These are phyloP conservation scores for Apiotrichum sp. DNA, from an alignment of 1,284 basidiomycete species.

Conservation along the genomic window DNA sequence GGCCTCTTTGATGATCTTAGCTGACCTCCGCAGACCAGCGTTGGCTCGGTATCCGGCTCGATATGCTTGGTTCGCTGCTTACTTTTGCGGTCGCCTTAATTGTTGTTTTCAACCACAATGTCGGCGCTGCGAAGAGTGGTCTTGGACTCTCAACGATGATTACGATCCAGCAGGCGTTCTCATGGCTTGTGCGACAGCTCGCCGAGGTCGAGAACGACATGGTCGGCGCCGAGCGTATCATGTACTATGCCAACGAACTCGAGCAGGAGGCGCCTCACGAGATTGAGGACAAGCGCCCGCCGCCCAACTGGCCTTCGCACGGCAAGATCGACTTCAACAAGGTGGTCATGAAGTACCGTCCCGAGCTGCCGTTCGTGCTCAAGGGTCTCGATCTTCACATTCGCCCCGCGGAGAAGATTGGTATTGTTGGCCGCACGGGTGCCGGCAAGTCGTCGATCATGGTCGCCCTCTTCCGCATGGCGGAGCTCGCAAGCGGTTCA, in stretches of 20 bases:
- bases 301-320: constrained; percentile 59
- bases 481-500: constrained; percentile 46
- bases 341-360: constrained; percentile 50
- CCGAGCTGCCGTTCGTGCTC: constrained; percentile 51
- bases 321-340: constrained; percentile 47
- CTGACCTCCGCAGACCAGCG: constrained; percentile 51
- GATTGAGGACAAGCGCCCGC: constrained; percentile 56
- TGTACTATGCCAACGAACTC: constrained; percentile 60
- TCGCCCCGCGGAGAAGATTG: constrained; percentile 52
- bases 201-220: constrained; percentile 87
- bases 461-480: constrained; percentile 52
- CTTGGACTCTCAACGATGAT: constrained; percentile 52
- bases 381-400: constrained; percentile 56
- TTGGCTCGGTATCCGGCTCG: constrained; percentile 83
- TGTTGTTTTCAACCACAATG: constrained; percentile 63
- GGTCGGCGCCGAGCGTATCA: constrained; percentile 78
- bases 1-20: too few relatives aligned
- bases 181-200: constrained; percentile 74
- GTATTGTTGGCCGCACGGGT: constrained; percentile 51
- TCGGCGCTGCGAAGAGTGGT: constrained; percentile 69
- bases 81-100: constrained; percentile 75
- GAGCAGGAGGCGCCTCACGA: constrained; percentile 74
- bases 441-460: constrained; percentile 58
- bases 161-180: constrained; percentile 53
- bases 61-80: constrained; percentile 70